Conservation (phyloP, 1,284 basidiomycete genomes). For the Papiliotrema terrestris region DNA sequence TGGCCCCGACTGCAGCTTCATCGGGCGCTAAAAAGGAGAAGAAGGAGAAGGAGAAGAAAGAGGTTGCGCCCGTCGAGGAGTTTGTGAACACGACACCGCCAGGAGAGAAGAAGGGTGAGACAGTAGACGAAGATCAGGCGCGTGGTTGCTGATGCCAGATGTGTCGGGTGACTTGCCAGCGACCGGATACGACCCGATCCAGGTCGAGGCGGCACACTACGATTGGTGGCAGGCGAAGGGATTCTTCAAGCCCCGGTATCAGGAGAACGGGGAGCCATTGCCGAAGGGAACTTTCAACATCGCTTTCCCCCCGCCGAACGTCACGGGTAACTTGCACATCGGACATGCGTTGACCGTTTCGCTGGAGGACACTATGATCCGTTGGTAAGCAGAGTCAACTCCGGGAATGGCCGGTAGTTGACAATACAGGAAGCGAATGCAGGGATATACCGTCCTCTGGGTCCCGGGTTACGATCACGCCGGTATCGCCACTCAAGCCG, state of each 20-base stretch:
- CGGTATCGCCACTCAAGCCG: conserved; percentile 96
- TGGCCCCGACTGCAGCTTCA: conserved; percentile 47
- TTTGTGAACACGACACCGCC: conserved; percentile 83
- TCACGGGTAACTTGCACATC: conserved; percentile 94
- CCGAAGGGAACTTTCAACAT: conserved; percentile 77
- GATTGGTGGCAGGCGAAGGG: conserved; percentile 94
- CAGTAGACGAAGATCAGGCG: not conserved
- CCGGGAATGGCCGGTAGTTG: not conserved
- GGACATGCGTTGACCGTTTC: conserved; percentile 92
- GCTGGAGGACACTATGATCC: conserved; percentile 82
- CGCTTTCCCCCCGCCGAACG: conserved; percentile 94
- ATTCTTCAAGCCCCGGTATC: conserved; percentile 80
- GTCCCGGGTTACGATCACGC: conserved; percentile 98
- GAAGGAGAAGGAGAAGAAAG: conserved; percentile 63
- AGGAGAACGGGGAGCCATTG: conserved; percentile 55
- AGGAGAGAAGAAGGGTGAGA: conserved; percentile 83
- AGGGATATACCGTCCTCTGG: conserved; percentile 86
- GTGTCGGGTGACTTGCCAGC: conserved; percentile 70
- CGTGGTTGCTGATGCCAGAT: conserved; percentile 55
- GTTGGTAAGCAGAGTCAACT: conserved; percentile 61
- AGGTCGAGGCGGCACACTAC: conserved; percentile 95
- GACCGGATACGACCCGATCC: conserved; percentile 90
- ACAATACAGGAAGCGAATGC: conserved; percentile 80
- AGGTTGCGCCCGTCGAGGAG: conserved; percentile 57
- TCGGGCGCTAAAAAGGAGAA: conserved; percentile 66